Percentiles rank a stretch among this genome's conserved stretches.
Evolutionary conservation across 2,329 filamentous ascomycete genomes (phyloP).

Genomic region (Pleomassaria siparia): DNA sequence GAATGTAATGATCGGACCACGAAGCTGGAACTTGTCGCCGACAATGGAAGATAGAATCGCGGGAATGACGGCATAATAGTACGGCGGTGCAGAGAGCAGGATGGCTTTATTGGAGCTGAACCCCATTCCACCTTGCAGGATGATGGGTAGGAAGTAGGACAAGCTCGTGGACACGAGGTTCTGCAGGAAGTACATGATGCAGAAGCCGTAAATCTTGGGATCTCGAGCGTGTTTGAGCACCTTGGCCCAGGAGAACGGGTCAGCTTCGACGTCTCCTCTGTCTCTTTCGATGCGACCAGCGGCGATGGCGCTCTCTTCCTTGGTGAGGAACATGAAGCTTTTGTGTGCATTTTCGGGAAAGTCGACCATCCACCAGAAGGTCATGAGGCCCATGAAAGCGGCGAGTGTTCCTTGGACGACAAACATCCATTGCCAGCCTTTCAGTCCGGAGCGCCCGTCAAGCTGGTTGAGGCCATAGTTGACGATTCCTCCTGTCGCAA

Average conservation of each 20-base stretch:
- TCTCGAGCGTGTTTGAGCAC: constrained; percentile 61
- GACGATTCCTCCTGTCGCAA: constrained; percentile 67
- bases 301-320: constrained; percentile 59
- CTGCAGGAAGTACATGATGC: constrained; percentile 65
- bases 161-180: constrained; percentile 67
- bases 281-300: constrained; percentile 61
- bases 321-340: constrained; percentile 60
- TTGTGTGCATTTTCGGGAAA: constrained; percentile 64
- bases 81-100: constrained; percentile 65
- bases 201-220: constrained; percentile 65
- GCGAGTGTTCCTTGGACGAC: constrained; percentile 66
- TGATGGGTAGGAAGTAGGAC: constrained; percentile 66
- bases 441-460: constrained; percentile 57
- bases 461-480: constrained; percentile 70
- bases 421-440: constrained; percentile 71
- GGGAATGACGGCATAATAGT: constrained; percentile 67
- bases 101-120: constrained; percentile 52
- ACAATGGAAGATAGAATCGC: constrained; percentile 64
- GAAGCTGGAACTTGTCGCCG: constrained; percentile 61
- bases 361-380: constrained; percentile 72
- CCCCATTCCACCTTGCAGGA: constrained; percentile 53
- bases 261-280: constrained; percentile 60
- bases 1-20: constrained; percentile 66
- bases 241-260: constrained; percentile 58
- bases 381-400: constrained; percentile 57